Conservation (phyloP, 345 rosid genomes). For the Eucalyptus paniculata region DNA sequence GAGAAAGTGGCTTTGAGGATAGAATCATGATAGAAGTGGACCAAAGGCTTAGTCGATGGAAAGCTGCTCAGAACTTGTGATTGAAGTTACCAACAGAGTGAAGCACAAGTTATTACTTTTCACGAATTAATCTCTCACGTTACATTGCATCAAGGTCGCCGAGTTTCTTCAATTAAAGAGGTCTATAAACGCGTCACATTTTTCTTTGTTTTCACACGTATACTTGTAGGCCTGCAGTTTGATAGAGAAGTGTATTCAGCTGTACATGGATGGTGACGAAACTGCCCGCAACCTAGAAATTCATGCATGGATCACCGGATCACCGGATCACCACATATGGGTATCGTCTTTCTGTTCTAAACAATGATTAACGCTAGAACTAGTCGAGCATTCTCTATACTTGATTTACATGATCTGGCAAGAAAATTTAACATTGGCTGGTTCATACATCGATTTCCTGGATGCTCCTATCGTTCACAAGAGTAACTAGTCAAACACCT, state of each 20-base stretch:
- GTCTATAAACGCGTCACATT: neutral
- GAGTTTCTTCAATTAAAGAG: too few relatives aligned
- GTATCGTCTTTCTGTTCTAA: neutral
- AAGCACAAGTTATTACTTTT: neutral
- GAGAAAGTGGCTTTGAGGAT: neutral
- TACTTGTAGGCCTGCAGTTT: neutral
- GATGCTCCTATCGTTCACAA: neutral
- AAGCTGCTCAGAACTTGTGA: neutral
- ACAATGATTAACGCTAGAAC: neutral
- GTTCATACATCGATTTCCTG: neutral
- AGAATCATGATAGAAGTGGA: neutral
- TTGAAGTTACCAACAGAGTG: neutral
- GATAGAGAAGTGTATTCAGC: neutral
- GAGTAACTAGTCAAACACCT: too few relatives aligned
- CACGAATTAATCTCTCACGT: too few relatives aligned
- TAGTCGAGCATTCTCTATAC: too few relatives aligned
- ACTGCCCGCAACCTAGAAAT: neutral
- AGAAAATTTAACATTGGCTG: neutral
- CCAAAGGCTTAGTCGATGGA: neutral
- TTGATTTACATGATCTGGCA: neutral
- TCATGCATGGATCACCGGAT: neutral
- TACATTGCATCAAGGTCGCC: too few relatives aligned
- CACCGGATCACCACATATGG: neutral
- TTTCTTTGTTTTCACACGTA: neutral
- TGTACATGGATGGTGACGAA: neutral